Conservation (phyloP, 2,329 filamentous ascomycete species). For the Orbilia javanica region DNA sequence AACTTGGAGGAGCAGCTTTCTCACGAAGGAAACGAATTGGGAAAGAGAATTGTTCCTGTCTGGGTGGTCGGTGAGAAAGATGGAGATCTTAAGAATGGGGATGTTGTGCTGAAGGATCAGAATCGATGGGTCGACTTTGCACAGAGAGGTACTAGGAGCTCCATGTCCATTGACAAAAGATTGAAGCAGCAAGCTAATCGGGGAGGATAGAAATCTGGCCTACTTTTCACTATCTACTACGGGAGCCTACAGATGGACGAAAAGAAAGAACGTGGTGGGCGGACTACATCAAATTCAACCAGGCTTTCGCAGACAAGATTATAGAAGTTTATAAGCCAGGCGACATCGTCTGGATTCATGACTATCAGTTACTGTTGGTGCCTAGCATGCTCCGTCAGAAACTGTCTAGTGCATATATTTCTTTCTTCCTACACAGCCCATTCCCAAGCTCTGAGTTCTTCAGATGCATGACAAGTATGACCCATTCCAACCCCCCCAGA, state of each 20-base stretch:
- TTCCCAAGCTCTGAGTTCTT: conserved; percentile 98
- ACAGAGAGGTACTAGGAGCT: conserved; percentile 72
- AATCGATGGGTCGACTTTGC: conserved; percentile 88
- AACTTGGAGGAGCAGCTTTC: conserved; percentile 77
- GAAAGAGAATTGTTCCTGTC: conserved; percentile 81
- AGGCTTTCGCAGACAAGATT: conserved; percentile 89
- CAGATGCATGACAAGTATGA: conserved; percentile 73
- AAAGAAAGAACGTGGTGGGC: conserved; percentile 86
- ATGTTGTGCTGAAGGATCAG: conserved; percentile 82
- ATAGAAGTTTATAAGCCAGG: conserved; percentile 90
- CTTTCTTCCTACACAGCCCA: conserved; percentile 92
- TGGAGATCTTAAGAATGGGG: conserved; percentile 72
- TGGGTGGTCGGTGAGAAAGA: conserved; percentile 87
- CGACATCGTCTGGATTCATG: conserved; percentile 91
- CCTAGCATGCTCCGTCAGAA: conserved; percentile 89
- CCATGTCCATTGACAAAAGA: not conserved
- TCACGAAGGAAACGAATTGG: conserved; percentile 37
- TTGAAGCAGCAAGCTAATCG: conserved; percentile 31
- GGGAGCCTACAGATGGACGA: conserved; percentile 84
- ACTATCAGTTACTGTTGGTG: conserved; percentile 91
- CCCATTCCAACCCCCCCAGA: conserved; percentile 10
- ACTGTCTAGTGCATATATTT: conserved; percentile 89
- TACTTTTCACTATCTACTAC: conserved; percentile 95
- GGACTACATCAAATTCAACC: conserved; percentile 93
- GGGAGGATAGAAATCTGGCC: conserved; percentile 80